Percentiles rank a stretch among this genome's conserved stretches.
These are phyloP conservation scores for Tricholomella constricta DNA, from an alignment of 768 basidiomycete species.

Conservation along the genomic window DNA sequence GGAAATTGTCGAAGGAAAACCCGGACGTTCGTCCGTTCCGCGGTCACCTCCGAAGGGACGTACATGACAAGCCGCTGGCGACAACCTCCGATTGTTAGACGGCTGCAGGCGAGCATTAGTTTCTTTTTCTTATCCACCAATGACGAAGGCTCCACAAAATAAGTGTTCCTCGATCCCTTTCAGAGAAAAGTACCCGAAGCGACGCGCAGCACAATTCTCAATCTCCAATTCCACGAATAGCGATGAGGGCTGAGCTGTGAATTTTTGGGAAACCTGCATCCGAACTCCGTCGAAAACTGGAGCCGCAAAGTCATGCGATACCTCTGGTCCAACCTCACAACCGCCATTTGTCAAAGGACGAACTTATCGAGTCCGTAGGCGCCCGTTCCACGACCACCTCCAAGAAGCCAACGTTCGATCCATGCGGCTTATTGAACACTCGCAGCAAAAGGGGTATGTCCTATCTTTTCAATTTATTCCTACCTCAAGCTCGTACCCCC, in stretches of 20 bases:
- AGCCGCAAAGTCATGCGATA: no score
- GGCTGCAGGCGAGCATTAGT: background rate
- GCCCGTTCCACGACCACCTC: no score
- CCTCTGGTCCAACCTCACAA: no score
- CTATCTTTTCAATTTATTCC: no score
- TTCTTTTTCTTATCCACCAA: background rate
- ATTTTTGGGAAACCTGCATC: no score
- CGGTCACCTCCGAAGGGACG: background rate
- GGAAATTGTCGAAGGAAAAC: background rate
- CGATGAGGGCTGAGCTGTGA: background rate
- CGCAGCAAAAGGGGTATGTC: no score
- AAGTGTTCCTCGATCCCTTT: background rate
- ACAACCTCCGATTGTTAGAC: background rate
- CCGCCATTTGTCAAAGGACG: no score
- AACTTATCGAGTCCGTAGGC: no score
- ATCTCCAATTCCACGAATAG: background rate
- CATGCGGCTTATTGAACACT: no score
- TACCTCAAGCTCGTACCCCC: no score
- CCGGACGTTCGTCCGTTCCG: background rate
- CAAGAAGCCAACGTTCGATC: no score
- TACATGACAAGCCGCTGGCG: background rate
- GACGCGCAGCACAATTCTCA: background rate
- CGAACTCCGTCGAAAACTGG: no score
- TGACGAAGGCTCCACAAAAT: background rate
- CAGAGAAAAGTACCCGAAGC: background rate